These are phyloP conservation scores for Cucumis cinereus DNA, from an alignment of 306 rosid genomes.

Conservation along the genomic window DNA sequence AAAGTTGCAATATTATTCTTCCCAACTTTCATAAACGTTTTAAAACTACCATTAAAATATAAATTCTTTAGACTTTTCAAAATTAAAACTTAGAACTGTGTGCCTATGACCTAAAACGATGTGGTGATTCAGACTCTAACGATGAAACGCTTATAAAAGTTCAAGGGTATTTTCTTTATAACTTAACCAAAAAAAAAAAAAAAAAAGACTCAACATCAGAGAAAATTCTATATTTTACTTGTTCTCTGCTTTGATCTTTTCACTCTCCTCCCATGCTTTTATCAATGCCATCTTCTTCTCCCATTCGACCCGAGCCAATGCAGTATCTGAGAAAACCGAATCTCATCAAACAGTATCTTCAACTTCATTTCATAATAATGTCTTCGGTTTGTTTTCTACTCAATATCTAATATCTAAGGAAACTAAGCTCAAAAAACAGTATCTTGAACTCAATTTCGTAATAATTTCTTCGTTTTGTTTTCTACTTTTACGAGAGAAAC, in stretches of 20 bases:
- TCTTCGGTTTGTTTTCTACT: no score
- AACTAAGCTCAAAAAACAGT: conserved; percentile 1
- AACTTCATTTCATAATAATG: background rate
- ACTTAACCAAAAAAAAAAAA: no score
- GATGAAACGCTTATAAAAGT: no score
- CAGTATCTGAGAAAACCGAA: conserved; percentile 27
- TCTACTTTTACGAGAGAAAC: background rate
- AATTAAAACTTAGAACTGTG: no score
- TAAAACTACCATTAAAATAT: no score
- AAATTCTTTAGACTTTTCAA: no score
- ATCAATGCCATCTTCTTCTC: conserved; percentile 75
- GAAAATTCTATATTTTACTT: conserved; percentile 23
- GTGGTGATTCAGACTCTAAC: no score
- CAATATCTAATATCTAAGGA: conserved; percentile 33
- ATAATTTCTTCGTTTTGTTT: background rate
- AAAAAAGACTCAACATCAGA: background rate
- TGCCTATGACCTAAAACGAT: no score
- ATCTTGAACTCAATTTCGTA: background rate
- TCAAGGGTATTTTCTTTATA: no score
- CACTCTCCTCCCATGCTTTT: conserved; percentile 94
- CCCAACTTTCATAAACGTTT: no score
- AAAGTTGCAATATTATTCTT: no score
- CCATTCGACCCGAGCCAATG: conserved; percentile 37
- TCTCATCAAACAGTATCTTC: background rate
- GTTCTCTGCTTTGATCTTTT: conserved; percentile 69